phyloP scores from a whole-genome alignment of 2,329 filamentous ascomycete genomes.

The Aspergillus arachidicola region DNA sequence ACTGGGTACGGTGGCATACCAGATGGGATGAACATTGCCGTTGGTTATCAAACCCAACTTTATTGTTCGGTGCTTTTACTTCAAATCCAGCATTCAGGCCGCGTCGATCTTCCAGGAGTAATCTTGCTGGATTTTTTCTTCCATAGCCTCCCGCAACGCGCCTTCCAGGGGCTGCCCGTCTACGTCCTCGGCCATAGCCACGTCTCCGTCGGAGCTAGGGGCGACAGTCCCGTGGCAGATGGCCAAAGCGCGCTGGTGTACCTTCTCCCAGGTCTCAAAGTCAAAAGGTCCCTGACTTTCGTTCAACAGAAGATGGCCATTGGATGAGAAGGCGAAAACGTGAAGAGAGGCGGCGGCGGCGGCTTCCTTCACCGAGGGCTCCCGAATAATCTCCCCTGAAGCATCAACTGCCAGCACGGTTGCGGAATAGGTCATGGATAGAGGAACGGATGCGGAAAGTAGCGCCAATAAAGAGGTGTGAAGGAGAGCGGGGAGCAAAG shows the following conservation, averaged over 20 bases:
- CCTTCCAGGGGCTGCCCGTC: constrained; percentile 52
- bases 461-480: constrained; percentile 79
- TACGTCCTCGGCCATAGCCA: constrained; percentile 46
- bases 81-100: constrained; percentile 27
- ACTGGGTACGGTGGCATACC: background rate
- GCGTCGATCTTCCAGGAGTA: constrained; percentile 43
- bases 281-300: constrained; percentile 83
- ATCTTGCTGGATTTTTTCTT: constrained; percentile 54
- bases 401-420: constrained; percentile 62
- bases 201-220: constrained; percentile 45
- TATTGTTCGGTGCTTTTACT: background rate
- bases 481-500: constrained; percentile 77
- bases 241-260: constrained; percentile 65
- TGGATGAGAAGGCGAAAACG: constrained; percentile 78
- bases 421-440: constrained; percentile 71
- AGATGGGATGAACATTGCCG: background rate
- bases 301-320: constrained; percentile 71
- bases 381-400: constrained; percentile 50
- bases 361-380: constrained; percentile 66
- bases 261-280: constrained; percentile 72
- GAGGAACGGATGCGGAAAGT: constrained; percentile 78
- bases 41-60: background rate
- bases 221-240: constrained; percentile 61
- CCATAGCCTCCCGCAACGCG: constrained; percentile 65
- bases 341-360: constrained; percentile 71